Evolutionary conservation across 371 early-diverging fungal species (phyloP).

Genomic region (Mortierella sp.): DNA sequence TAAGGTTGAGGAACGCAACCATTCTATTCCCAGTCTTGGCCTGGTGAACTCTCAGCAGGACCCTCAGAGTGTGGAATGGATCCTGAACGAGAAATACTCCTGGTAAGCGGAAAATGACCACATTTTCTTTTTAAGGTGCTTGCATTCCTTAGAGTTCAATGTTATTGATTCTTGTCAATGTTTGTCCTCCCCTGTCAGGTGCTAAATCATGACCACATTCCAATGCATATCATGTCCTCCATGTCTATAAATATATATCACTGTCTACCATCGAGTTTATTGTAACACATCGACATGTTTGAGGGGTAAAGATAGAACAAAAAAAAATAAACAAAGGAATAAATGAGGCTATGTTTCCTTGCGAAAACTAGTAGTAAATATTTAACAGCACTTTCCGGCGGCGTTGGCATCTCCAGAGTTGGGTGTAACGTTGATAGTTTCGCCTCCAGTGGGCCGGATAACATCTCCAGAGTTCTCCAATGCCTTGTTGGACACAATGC

Average conservation of each 20-base stretch:
- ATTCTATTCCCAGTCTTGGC: conserved; percentile 38
- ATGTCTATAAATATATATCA: neutral
- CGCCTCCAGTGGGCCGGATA: conserved; percentile 79
- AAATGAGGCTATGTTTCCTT: neutral
- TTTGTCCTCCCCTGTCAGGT: neutral
- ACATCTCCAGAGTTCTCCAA: conserved; percentile 79
- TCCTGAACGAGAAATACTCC: conserved; percentile 45
- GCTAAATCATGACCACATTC: neutral
- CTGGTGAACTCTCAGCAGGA: conserved; percentile 19
- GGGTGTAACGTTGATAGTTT: conserved; percentile 80
- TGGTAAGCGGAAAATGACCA: conserved; percentile 22
- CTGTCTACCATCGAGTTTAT: conserved; percentile 1
- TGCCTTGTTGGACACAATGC: conserved; percentile 93
- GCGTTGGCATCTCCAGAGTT: conserved; percentile 72
- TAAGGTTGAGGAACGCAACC: conserved; percentile 18
- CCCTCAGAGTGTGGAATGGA: conserved; percentile 27
- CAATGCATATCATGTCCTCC: neutral
- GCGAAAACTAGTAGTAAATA: neutral
- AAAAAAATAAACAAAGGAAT: neutral
- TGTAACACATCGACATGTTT: neutral
- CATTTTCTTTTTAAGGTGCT: neutral
- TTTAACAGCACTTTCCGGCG: conserved; percentile 83
- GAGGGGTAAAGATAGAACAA: neutral
- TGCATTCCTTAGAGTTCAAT: neutral
- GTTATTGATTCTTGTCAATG: neutral